phyloP scores from a whole-genome alignment of 192 early-diverging fungal genomes.

The Coemansia umbellata region DNA sequence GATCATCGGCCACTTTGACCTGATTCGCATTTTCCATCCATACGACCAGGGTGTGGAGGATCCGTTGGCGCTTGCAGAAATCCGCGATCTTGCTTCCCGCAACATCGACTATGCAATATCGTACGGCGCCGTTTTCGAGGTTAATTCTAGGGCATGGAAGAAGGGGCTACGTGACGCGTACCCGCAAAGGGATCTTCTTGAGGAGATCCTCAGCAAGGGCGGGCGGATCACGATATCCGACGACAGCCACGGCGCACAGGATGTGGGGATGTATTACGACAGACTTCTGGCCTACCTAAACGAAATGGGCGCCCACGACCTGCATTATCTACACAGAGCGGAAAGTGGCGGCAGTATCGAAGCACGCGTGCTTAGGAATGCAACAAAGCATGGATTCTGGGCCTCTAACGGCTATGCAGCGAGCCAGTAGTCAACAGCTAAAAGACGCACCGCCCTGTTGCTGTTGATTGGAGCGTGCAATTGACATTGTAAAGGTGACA shows the following conservation, averaged over 20 bases:
- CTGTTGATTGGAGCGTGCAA: no score
- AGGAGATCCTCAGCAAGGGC: conserved; percentile 60
- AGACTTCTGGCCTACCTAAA: conserved; percentile 66
- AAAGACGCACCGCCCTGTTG: no score
- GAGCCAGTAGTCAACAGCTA: no score
- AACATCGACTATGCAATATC: conserved; percentile 77
- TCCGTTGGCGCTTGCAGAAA: conserved; percentile 30
- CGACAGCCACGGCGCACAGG: conserved; percentile 87
- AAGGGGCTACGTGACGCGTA: conserved; percentile 84
- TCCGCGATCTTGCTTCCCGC: conserved; percentile 56
- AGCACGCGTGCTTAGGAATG: conserved; percentile 15
- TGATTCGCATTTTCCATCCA: conserved; percentile 81
- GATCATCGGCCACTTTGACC: conserved; percentile 95
- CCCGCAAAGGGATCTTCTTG: conserved; percentile 78
- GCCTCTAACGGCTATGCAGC: conserved; percentile 8
- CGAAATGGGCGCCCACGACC: conserved; percentile 55
- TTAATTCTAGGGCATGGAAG: conserved; percentile 93
- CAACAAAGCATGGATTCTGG: conserved; percentile 36
- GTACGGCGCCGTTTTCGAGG: conserved; percentile 87
- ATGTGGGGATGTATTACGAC: conserved; percentile 85
- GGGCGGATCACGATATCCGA: conserved; percentile 85
- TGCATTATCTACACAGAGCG: conserved; percentile 48
- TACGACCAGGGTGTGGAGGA: conserved; percentile 32
- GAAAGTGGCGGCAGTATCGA: conserved; percentile 3
- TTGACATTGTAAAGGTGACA: no score